Conservation (phyloP, 768 basidiomycete species). For the Punctularia strigosozonata region DNA sequence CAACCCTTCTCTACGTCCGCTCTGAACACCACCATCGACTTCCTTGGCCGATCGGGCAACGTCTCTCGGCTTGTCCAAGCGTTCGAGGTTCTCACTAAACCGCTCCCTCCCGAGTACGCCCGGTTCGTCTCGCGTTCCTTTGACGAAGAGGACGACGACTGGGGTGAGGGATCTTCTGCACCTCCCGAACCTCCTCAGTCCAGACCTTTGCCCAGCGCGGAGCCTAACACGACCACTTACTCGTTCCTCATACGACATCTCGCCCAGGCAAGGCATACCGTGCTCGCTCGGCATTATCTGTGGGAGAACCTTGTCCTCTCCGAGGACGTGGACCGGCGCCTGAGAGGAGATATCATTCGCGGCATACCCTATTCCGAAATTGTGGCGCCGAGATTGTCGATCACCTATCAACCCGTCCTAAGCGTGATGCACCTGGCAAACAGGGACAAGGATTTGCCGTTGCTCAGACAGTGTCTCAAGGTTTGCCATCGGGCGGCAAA, state of each 20-base stretch:
- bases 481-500: constrained; percentile 34
- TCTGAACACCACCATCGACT: constrained; percentile 64
- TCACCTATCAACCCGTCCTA: constrained; percentile 45
- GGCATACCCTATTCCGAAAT: constrained; percentile 22
- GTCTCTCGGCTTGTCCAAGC: constrained; percentile 59
- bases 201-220: constrained; percentile 29
- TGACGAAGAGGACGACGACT: constrained; percentile 55
- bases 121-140: too few relatives aligned
- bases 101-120: constrained; percentile 35
- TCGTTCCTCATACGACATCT: constrained; percentile 48
- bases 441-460: constrained; percentile 39
- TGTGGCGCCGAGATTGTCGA: constrained; percentile 36
- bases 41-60: constrained; percentile 48
- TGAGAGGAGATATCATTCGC: constrained; percentile 22
- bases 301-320: constrained; percentile 39
- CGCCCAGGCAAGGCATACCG: constrained; percentile 31
- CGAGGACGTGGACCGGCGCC: constrained; percentile 17
- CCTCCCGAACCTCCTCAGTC: constrained; percentile 20
- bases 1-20: constrained; percentile 50
- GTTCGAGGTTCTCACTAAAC: constrained; percentile 70
- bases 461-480: constrained; percentile 47
- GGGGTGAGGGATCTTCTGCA: too few relatives aligned
- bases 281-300: constrained; percentile 58
- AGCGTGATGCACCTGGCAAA: constrained; percentile 49
- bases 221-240: constrained; percentile 60